Evolutionary conservation across 768 basidiomycete species (phyloP).

Genomic region (Mycena vulgaris): DNA sequence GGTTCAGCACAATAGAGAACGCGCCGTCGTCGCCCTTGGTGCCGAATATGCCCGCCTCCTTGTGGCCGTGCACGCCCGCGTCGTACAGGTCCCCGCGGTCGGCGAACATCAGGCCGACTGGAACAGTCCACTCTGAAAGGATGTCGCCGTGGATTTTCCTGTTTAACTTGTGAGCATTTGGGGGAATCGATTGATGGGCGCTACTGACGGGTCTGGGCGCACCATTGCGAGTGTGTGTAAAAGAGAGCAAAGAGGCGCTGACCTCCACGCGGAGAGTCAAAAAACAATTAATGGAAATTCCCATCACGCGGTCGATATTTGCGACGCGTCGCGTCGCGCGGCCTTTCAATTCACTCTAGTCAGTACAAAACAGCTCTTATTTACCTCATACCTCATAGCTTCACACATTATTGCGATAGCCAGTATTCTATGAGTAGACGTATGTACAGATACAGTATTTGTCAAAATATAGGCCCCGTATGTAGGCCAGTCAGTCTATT

Average conservation of each 20-base stretch:
- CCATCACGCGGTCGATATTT: too few relatives aligned
- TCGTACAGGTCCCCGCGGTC: slow-evolving; percentile 27
- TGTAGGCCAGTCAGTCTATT: background rate
- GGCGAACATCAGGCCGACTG: slow-evolving; percentile 34
- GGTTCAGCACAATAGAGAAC: slow-evolving; percentile 37
- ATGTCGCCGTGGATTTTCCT: slow-evolving; percentile 32
- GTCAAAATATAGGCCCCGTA: background rate
- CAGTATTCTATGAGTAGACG: background rate
- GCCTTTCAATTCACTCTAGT: too few relatives aligned
- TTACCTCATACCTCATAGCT: too few relatives aligned
- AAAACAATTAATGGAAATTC: too few relatives aligned
- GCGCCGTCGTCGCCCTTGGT: slow-evolving; percentile 27
- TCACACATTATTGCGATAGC: too few relatives aligned
- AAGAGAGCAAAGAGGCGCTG: too few relatives aligned
- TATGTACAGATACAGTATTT: slow-evolving; percentile 15
- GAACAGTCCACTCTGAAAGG: background rate
- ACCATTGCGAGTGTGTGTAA: slow-evolving; percentile 10
- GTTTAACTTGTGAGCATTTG: background rate
- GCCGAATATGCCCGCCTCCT: slow-evolving; percentile 31
- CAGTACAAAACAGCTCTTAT: too few relatives aligned
- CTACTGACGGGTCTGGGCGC: slow-evolving; percentile 21
- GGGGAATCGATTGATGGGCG: background rate
- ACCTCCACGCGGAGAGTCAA: too few relatives aligned
- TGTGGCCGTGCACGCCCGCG: slow-evolving; percentile 28
- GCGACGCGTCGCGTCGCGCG: too few relatives aligned